Evolutionary conservation across 2,329 filamentous ascomycete genomes (phyloP).

Genomic region (Cladosporium sp.): DNA sequence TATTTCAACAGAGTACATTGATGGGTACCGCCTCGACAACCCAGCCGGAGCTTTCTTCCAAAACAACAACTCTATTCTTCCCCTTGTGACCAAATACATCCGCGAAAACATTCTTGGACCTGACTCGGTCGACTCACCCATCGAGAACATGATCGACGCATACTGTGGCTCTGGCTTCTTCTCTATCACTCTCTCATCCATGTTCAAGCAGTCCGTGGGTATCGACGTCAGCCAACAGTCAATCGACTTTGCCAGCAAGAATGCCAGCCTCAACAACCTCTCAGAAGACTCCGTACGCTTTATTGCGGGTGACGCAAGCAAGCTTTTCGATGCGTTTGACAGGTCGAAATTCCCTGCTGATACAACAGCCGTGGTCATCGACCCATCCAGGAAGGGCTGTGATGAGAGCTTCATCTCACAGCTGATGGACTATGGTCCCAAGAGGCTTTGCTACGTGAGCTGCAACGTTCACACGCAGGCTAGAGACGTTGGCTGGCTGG

Average conservation of each 20-base stretch:
- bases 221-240: conserved; percentile 84
- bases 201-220: conserved; percentile 78
- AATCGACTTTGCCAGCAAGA: conserved; percentile 75
- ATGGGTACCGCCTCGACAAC: conserved; percentile 81
- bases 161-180: conserved; percentile 98
- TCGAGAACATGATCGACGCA: conserved; percentile 92
- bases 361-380: conserved; percentile 90
- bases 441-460: conserved; percentile 86
- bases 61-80: conserved; percentile 98
- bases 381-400: conserved; percentile 95
- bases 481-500: conserved; percentile 83
- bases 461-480: conserved; percentile 99
- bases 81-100: conserved; percentile 82
- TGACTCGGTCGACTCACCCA: conserved; percentile 41
- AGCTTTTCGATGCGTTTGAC: conserved; percentile 73
- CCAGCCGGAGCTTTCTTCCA: conserved; percentile 96
- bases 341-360: conserved; percentile 63
- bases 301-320: conserved; percentile 81
- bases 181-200: conserved; percentile 83
- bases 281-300: conserved; percentile 70
- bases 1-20: conserved; percentile 84
- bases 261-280: conserved; percentile 76
- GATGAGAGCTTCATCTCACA: conserved; percentile 81
- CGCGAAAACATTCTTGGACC: conserved; percentile 70
- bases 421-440: conserved; percentile 73